These are phyloP conservation scores for Senna siamea DNA, from an alignment of 306 rosid species.

Conservation along the genomic window DNA sequence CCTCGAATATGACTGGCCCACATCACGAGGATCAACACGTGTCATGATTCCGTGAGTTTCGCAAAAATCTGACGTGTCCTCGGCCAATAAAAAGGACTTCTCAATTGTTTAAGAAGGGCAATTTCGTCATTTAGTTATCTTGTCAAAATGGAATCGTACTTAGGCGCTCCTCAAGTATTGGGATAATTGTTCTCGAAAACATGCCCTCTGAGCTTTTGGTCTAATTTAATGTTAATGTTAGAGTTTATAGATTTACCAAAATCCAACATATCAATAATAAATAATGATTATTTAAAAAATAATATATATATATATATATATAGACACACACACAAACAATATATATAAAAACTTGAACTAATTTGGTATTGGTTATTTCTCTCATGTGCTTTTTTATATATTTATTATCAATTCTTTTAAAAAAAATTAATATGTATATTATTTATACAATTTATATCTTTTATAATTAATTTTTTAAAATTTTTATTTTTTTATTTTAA, in stretches of 20 bases:
- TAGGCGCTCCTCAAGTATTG: slow-evolving; percentile 25
- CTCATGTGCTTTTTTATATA: too few relatives aligned
- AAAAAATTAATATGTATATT: too few relatives aligned
- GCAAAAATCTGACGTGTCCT: slow-evolving; percentile 31
- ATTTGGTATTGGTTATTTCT: too few relatives aligned
- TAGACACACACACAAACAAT: too few relatives aligned
- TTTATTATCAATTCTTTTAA: too few relatives aligned
- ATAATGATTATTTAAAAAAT: too few relatives aligned
- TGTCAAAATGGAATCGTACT: background rate
- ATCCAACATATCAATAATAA: background rate
- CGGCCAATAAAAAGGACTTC: slow-evolving; percentile 30
- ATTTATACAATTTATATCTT: too few relatives aligned
- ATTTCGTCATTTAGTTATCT: slow-evolving; percentile 26
- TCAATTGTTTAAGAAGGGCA: slow-evolving; percentile 26
- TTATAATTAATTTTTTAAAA: too few relatives aligned
- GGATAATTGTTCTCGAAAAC: slow-evolving; percentile 41
- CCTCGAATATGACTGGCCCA: slow-evolving; percentile 40
- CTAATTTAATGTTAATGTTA: slow-evolving; percentile 4
- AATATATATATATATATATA: too few relatives aligned
- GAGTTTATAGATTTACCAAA: slow-evolving; percentile 1
- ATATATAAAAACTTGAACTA: too few relatives aligned
- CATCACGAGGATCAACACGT: slow-evolving; percentile 50
- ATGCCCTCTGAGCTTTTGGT: slow-evolving; percentile 10
- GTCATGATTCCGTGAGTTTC: slow-evolving; percentile 30
- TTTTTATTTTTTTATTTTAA: too few relatives aligned